Evolutionary conservation across 1,284 basidiomycete species (phyloP), one percentile per base, ranked within the genome.

Genomic region (Papiliotrema laurentii): DNA sequence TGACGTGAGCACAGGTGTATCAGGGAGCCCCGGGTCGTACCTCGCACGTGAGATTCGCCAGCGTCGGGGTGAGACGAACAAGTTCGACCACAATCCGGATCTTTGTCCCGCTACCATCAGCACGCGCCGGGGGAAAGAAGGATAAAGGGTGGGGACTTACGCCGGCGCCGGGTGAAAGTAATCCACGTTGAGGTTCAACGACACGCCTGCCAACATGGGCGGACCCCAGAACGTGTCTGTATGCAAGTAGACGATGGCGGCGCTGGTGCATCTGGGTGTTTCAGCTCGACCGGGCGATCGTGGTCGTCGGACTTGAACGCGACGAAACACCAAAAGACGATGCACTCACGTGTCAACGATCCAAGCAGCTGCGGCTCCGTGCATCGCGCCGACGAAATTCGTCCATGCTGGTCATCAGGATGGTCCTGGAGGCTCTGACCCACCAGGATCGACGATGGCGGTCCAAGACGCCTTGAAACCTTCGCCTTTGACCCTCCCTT

Each of bases 191-290:
- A 71, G 52, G 16, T 55, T 50, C 14, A 68, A 40, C 16, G 58
- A 57, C 3, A 69, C 66, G n/a, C 69, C 69, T 1, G 50, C 49
- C 5, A 59, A 37, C 59, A 67, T 63, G 2, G 67, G 69, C 31
- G 54, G 51, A 25, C 63, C 66, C 69, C 69, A 71, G 51, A 68
- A 71, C 11, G 45, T 59, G 2, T 61, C 58, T 9, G 66, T 64
- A n/a, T 50, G 47, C 5, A 68, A 47, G 1, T 47, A 44, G 28
- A 62, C 44, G 9, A 66, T 33, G 2, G 58, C 49, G 16, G 57
- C 64, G 0, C 59, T 60, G 3, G 64, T 60, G 31, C 60, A 61
- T 7, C 61, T 63, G 33, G 24, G 45, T 40, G 2, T 38, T 14
- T 5, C 31, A 6, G 5, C 24, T 22, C 19, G n/a, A 5, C 14